phyloP scores from a whole-genome alignment of 1,284 basidiomycete genomes.

The Cystobasidiaceae sp. region DNA sequence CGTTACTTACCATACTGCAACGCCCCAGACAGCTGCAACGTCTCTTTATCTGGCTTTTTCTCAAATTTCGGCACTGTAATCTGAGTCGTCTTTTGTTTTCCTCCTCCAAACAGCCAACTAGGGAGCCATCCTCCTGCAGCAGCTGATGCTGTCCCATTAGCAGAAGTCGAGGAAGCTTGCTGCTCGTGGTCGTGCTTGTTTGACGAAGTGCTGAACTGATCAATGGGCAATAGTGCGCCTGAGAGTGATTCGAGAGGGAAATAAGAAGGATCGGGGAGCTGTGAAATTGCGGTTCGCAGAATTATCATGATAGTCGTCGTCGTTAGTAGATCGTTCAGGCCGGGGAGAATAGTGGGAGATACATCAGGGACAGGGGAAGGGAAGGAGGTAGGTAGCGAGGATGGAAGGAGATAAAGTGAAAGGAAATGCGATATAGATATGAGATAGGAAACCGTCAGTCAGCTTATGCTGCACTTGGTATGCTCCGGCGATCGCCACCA shows the following conservation, averaged over 20 bases:
- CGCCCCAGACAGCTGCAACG: slow-evolving; percentile 59
- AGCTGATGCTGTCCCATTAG: slow-evolving; percentile 43
- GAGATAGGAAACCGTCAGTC: neutral
- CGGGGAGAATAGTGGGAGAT: too few relatives aligned
- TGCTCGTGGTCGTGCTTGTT: neutral
- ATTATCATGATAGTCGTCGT: too few relatives aligned
- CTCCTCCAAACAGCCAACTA: slow-evolving; percentile 57
- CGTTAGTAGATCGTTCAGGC: too few relatives aligned
- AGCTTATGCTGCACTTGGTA: neutral
- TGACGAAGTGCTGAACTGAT: slow-evolving; percentile 49
- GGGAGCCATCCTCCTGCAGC: slow-evolving; percentile 54
- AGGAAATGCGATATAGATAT: neutral
- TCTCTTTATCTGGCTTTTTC: slow-evolving; percentile 44
- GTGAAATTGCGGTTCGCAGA: too few relatives aligned
- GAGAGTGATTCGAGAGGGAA: slow-evolving; percentile 56
- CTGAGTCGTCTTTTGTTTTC: slow-evolving; percentile 52
- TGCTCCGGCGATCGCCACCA: slow-evolving; percentile 17
- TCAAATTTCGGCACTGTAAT: slow-evolving; percentile 59
- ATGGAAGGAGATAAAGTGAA: too few relatives aligned
- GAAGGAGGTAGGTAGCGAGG: too few relatives aligned
- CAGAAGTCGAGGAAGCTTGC: too few relatives aligned
- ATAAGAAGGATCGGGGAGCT: slow-evolving; percentile 47
- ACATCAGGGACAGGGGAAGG: too few relatives aligned
- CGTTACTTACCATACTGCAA: slow-evolving; percentile 59
- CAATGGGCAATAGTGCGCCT: slow-evolving; percentile 50